Evolutionary conservation across 2,329 filamentous ascomycete species (phyloP).

Genomic region (Fusarium nisikadoi): DNA sequence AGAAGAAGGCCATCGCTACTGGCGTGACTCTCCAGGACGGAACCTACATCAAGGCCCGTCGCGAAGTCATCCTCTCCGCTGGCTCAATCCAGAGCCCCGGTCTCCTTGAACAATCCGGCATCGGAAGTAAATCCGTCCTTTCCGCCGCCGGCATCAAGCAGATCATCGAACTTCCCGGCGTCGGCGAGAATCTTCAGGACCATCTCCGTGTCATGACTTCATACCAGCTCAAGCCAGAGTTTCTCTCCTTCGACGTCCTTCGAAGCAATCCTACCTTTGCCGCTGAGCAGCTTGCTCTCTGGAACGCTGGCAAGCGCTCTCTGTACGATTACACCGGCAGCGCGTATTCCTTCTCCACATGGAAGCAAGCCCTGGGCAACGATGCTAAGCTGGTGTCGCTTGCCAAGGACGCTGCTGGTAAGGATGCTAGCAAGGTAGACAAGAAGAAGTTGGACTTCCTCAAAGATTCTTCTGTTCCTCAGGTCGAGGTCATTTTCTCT

Average conservation of each 20-base stretch:
- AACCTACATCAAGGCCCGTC: constrained; percentile 24
- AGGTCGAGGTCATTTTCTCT: constrained; percentile 46
- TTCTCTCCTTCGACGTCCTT: constrained; percentile 29
- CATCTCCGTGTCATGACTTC: constrained; percentile 49
- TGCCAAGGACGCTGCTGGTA: constrained; percentile 40
- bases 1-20: constrained; percentile 31
- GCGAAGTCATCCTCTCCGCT: constrained; percentile 45
- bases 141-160: constrained; percentile 57
- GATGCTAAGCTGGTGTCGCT: constrained; percentile 19
- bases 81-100: constrained; percentile 67
- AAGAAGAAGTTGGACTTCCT: constrained; percentile 55
- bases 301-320: constrained; percentile 29
- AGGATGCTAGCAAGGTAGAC: constrained; percentile 47
- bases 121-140: constrained; percentile 63
- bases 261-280: constrained; percentile 33
- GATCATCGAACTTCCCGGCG: constrained; percentile 64
- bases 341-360: constrained; percentile 32
- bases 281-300: constrained; percentile 31
- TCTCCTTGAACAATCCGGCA: constrained; percentile 66
- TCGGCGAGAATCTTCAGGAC: constrained; percentile 57
- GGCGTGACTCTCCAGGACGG: constrained; percentile 29
- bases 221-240: constrained; percentile 45
- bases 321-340: constrained; percentile 39
- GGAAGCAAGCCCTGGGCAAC: constrained; percentile 35
- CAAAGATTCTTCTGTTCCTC: constrained; percentile 39